Conservation (phyloP, 148 eudicot species). For the Rhododendron simsii region DNA sequence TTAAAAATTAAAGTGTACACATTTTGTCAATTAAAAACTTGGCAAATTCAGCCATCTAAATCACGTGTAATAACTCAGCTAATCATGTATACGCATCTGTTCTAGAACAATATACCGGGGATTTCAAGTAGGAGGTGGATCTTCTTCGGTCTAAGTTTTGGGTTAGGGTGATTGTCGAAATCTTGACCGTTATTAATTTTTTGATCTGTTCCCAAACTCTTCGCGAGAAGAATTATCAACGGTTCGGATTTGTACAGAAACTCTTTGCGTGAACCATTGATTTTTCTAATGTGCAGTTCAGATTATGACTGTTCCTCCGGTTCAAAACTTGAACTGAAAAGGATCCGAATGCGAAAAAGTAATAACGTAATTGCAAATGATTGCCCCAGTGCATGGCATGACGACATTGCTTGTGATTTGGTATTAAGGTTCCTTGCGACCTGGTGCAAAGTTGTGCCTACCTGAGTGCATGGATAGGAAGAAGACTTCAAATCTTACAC, state of each 20-base stretch:
- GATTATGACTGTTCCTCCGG: no score
- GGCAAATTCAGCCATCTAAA: neutral
- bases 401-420: neutral
- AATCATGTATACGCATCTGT: neutral
- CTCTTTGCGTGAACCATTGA: no score
- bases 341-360: no score
- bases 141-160: neutral
- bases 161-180: no score
- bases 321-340: no score
- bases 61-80: neutral
- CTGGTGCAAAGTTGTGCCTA: neutral
- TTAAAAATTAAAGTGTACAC: neutral
- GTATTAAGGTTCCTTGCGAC: neutral
- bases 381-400: neutral
- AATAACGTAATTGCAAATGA: no score
- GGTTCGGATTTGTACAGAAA: no score
- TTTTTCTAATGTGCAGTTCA: no score
- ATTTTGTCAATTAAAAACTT: neutral
- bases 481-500: no score
- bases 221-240: no score
- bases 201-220: no score
- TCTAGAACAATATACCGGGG: neutral
- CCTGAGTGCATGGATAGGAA: neutral
- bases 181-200: no score
- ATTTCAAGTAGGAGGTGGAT: neutral